Conservation (phyloP, 345 rosid species). For the Toxicodendron radicans region DNA sequence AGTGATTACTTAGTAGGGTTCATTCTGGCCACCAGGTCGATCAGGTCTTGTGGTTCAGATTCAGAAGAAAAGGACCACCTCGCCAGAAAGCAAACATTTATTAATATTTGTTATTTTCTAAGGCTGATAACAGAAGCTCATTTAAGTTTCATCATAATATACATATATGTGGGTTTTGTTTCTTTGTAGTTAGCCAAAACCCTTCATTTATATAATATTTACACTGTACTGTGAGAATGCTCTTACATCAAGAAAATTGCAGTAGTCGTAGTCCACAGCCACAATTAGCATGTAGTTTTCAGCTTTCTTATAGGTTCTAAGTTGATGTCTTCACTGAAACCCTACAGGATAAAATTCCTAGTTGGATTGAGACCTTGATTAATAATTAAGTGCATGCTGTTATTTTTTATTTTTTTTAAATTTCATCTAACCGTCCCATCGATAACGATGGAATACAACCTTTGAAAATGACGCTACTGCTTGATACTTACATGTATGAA, state of each 20-base stretch:
- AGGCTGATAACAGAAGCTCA: neutral
- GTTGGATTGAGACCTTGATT: neutral
- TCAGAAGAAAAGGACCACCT: slow-evolving; percentile 11
- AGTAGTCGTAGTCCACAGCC: no score
- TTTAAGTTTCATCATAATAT: slow-evolving; percentile 4
- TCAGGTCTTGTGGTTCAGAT: no score
- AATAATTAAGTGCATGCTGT: neutral
- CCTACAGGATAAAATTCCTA: neutral
- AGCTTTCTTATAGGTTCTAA: neutral
- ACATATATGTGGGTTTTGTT: slow-evolving; percentile 4
- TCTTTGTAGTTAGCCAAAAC: neutral
- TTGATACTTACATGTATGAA: slow-evolving; percentile 23
- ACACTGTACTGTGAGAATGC: slow-evolving; percentile 10
- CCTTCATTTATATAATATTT: neutral
- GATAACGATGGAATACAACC: slow-evolving; percentile 16
- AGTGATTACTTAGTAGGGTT: neutral
- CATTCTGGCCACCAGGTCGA: no score
- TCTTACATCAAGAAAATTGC: no score
- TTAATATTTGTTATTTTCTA: slow-evolving; percentile 9
- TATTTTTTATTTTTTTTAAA: neutral
- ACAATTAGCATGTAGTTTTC: slow-evolving; percentile 13
- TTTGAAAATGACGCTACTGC: slow-evolving; percentile 39
- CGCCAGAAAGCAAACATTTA: slow-evolving; percentile 10
- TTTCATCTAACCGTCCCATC: slow-evolving; percentile 16
- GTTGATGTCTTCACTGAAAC: neutral